Percentiles rank a stretch among this genome's conserved stretches.
Conservation (phyloP, 345 rosid species). For the Crucihimalaya himalaica region DNA sequence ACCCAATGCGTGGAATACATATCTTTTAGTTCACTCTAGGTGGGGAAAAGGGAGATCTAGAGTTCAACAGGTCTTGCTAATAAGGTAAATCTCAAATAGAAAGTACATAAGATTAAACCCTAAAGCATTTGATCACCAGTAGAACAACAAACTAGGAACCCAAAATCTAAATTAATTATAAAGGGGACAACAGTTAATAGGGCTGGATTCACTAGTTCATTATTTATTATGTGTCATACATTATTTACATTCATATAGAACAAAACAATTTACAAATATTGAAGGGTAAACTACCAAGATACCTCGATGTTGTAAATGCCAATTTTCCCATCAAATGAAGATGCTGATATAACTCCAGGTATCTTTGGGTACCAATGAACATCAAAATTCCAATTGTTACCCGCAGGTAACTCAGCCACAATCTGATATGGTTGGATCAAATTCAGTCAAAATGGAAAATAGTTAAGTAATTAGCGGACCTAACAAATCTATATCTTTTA, state of each 20-base stretch:
- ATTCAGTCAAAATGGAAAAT: constrained; percentile 25
- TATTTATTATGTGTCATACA: constrained; percentile 9
- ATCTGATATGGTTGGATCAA: constrained; percentile 51
- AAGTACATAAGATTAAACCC: constrained; percentile 19
- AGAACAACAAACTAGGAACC: constrained; percentile 9
- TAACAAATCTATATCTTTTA: constrained; percentile 10
- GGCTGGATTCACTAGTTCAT: constrained; percentile 10
- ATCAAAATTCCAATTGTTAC: constrained; percentile 98
- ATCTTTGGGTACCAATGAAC: constrained; percentile 97
- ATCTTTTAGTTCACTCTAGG: neutral
- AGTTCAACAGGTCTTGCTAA: constrained; percentile 5
- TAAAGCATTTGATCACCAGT: constrained; percentile 14
- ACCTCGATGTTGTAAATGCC: constrained; percentile 98
- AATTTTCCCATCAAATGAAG: constrained; percentile 96
- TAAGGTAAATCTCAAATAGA: neutral
- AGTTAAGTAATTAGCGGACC: neutral
- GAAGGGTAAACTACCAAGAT: constrained; percentile 23
- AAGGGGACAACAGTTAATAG: constrained; percentile 4
- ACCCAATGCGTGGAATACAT: constrained; percentile 31
- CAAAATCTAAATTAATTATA: neutral
- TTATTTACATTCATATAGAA: neutral
- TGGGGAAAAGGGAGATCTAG: constrained; percentile 1
- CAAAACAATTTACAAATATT: neutral
- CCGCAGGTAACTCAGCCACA: constrained; percentile 88
- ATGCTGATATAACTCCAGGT: constrained; percentile 95